A percentile compares a stretch with the other conserved stretches of the same genome.
These are phyloP conservation scores for Coix lacrymajobi DNA, from an alignment of 176 grass and related monocot species.

Conservation along the genomic window DNA sequence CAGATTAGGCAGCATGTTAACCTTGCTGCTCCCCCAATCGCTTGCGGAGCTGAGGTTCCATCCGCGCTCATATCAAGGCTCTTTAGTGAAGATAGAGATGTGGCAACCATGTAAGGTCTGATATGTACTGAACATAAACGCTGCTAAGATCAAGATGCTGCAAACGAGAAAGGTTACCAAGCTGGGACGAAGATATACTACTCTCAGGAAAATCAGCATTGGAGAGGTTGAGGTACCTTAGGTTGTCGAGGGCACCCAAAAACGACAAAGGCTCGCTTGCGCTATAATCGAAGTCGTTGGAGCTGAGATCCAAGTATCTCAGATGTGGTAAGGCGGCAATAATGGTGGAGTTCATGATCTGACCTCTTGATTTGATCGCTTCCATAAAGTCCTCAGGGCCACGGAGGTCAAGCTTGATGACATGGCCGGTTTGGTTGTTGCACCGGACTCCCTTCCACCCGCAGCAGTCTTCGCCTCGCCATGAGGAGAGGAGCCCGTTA, in stretches of 20 bases:
- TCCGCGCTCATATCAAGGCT: neutral
- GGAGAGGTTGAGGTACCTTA: slow-evolving; percentile 39
- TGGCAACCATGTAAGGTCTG: slow-evolving; percentile 16
- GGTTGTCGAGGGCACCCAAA: slow-evolving; percentile 1
- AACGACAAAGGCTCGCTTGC: neutral
- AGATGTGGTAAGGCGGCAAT: slow-evolving; percentile 15
- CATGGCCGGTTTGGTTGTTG: neutral
- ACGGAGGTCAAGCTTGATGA: slow-evolving; percentile 9
- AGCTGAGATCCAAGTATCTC: slow-evolving; percentile 33
- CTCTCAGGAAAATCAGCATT: neutral
- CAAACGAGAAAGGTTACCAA: slow-evolving; percentile 34
- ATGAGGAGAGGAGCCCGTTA: slow-evolving; percentile 4
- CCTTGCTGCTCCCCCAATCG: neutral
- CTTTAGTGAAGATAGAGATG: neutral
- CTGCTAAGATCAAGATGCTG: slow-evolving; percentile 17
- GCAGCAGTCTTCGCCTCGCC: neutral
- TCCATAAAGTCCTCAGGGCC: too few relatives aligned
- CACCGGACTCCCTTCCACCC: slow-evolving; percentile 3
- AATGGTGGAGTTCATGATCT: slow-evolving; percentile 6
- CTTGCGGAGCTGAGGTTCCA: neutral
- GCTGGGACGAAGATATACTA: slow-evolving; percentile 21
- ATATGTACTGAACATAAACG: neutral
- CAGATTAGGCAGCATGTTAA: neutral
- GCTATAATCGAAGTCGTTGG: neutral
- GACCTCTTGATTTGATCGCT: too few relatives aligned